phyloP scores from a whole-genome alignment of 1,139 yeast species.

The Saccharomyces hybrid region DNA sequence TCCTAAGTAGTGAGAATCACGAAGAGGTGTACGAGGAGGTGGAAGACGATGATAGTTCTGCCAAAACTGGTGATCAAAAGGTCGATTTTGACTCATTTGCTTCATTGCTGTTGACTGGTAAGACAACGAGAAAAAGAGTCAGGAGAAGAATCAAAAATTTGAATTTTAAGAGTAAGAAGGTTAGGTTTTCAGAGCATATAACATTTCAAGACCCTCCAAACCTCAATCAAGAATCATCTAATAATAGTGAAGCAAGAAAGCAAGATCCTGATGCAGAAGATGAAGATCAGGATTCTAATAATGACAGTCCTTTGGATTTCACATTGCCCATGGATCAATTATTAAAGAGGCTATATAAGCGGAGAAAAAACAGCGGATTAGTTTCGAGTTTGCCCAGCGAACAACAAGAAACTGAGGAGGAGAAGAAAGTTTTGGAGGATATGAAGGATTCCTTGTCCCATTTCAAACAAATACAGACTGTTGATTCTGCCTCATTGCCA shows the following conservation, averaged over 20 bases:
- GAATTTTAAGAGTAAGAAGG: constrained; percentile 43
- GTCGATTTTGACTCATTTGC: constrained; percentile 70
- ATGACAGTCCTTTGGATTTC: constrained; percentile 39
- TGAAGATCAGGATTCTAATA: constrained; percentile 1
- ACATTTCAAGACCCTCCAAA: constrained; percentile 28
- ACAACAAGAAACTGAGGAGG: constrained; percentile 32
- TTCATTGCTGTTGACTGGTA: constrained; percentile 65
- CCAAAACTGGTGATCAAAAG: constrained; percentile 19
- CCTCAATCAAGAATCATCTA: constrained; percentile 4
- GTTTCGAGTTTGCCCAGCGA: constrained; percentile 26
- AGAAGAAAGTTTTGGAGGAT: constrained; percentile 52
- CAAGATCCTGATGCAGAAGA: constrained; percentile 7
- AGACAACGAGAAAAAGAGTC: constrained; percentile 35
- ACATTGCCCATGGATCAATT: constrained; percentile 71
- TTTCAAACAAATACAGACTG: constrained; percentile 53
- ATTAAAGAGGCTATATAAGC: constrained; percentile 38
- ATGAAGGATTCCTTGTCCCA: constrained; percentile 61
- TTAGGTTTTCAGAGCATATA: constrained; percentile 62
- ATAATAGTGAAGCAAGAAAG: constrained; percentile 3
- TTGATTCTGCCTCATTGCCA: constrained; percentile 55
- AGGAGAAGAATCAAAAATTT: constrained; percentile 30
- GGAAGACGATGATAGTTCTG: constrained; percentile 12
- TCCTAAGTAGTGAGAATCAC: constrained; percentile 42
- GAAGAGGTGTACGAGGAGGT: constrained; percentile 30
- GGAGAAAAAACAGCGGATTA: constrained; percentile 23